These are phyloP conservation scores for Dendrostoma leiphaemia DNA, from an alignment of 2,329 filamentous ascomycete genomes.

Conservation along the genomic window DNA sequence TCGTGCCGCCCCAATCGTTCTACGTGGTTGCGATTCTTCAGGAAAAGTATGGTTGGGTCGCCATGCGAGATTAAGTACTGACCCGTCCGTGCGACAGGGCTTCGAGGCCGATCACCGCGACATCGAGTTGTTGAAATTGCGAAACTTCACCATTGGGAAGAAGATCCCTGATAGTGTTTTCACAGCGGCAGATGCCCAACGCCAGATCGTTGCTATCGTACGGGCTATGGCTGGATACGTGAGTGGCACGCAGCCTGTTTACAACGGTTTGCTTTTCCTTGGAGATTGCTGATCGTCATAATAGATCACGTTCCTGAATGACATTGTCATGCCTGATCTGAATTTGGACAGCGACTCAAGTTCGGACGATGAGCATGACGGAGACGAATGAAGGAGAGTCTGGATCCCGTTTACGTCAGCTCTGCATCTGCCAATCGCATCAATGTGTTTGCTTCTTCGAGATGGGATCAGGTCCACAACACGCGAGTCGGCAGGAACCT, in stretches of 20 bases:
- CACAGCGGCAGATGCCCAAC: slow-evolving; percentile 58
- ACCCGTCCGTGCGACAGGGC: slow-evolving; percentile 49
- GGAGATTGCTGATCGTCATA: slow-evolving; percentile 7
- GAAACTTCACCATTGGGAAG: slow-evolving; percentile 72
- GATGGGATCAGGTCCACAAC: too few relatives aligned
- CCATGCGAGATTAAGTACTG: too few relatives aligned
- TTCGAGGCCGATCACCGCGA: slow-evolving; percentile 73
- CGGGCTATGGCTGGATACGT: slow-evolving; percentile 75
- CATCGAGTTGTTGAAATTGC: slow-evolving; percentile 76
- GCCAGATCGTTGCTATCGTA: slow-evolving; percentile 64
- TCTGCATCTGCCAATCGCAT: too few relatives aligned
- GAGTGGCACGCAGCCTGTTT: slow-evolving; percentile 42
- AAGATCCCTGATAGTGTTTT: slow-evolving; percentile 66
- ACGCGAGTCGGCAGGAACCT: too few relatives aligned
- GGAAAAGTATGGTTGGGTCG: too few relatives aligned
- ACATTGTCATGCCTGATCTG: slow-evolving; percentile 70
- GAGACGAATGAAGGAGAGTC: slow-evolving; percentile 10
- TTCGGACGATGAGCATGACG: slow-evolving; percentile 40
- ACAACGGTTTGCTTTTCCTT: neutral
- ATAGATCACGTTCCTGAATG: slow-evolving; percentile 72
- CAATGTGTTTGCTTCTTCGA: too few relatives aligned
- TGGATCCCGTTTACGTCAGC: too few relatives aligned
- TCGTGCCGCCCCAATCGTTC: too few relatives aligned
- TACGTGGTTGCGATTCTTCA: too few relatives aligned
- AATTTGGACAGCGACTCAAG: slow-evolving; percentile 45